A percentile compares a stretch with the other conserved stretches of the same genome.
Conservation (phyloP, 75 land plant genomes). For the Pinus albicaulis region DNA sequence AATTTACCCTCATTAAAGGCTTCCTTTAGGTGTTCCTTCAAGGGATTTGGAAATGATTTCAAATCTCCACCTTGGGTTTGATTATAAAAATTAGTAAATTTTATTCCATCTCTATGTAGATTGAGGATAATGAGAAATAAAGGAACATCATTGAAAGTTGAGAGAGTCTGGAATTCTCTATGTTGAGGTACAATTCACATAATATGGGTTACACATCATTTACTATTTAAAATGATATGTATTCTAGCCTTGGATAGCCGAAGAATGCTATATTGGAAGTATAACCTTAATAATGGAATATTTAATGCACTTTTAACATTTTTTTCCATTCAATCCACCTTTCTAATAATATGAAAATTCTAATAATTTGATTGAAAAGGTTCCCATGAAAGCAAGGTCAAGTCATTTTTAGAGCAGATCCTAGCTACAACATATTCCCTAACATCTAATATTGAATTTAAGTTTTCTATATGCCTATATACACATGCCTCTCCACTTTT, state of each 20-base stretch:
- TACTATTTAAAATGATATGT: slow-evolving; percentile 66
- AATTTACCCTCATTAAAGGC: slow-evolving; percentile 86
- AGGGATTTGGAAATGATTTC: slow-evolving; percentile 40
- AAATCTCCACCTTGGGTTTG: slow-evolving; percentile 19
- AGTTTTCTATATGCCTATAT: too few relatives aligned
- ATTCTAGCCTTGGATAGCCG: slow-evolving; percentile 65
- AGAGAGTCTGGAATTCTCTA: slow-evolving; percentile 92
- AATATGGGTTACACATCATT: slow-evolving; percentile 72
- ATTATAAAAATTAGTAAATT: slow-evolving; percentile 7
- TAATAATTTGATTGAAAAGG: too few relatives aligned
- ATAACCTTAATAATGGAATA: slow-evolving; percentile 54
- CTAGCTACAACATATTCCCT: too few relatives aligned
- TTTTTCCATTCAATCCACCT: slow-evolving; percentile 88
- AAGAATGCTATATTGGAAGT: slow-evolving; percentile 46
- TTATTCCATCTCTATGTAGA: slow-evolving; percentile 15
- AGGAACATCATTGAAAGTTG: slow-evolving; percentile 65
- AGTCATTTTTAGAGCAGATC: too few relatives aligned
- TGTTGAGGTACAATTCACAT: slow-evolving; percentile 88
- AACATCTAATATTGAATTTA: too few relatives aligned
- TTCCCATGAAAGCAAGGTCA: too few relatives aligned
- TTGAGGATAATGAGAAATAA: slow-evolving; percentile 67
- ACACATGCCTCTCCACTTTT: too few relatives aligned
- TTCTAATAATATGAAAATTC: too few relatives aligned
- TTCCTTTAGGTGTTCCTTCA: slow-evolving; percentile 50
- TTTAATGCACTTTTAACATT: slow-evolving; percentile 54